Base-by-base conservation (phyloP, 2,329 filamentous ascomycete species). In the Neofusicoccum ribis region DNA sequence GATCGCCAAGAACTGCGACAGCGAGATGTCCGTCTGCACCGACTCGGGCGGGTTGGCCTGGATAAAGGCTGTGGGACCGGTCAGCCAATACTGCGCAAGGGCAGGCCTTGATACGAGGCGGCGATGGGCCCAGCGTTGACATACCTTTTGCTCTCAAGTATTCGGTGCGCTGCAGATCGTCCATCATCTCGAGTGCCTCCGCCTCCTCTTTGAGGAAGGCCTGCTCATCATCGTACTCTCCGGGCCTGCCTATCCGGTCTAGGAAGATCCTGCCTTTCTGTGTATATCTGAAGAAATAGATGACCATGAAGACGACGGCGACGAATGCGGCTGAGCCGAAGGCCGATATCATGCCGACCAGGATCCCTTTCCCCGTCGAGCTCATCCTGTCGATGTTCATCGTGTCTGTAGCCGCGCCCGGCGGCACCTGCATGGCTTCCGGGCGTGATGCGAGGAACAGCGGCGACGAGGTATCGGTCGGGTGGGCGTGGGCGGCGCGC, bases 201-300 rank as follows among this genome's bases (percentile, higher is more conserved):
- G 92, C 93, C 86, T 99, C 95, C 78, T 98, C 95, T 74, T 91
- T 89, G 69, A 89, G 85, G 81, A 97, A 97, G 11, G 92, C 91
- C 80, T 98, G 94, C 78, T 98, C 95, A 80, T 99, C 95, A 76
- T 99, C 95, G 78, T 93, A 99, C 80, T 98, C 95, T 72, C 95
- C 95, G 0, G 95, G 95, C 67, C 94, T 86, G 51, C 93, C 93
- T 77, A 99, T 90, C 69, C 94, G 89, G 81, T 99, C 95, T 70
- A 99, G 86, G 68, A 98, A 87, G 74, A 99, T 97, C 71, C 94
- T 88, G 49, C 94, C 94, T 59, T 90, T 90, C 63, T 85, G 87
- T 43, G 94, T 97, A 77, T 96, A 96, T 80, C 91, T 88, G 79
- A 98, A 95, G 81, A 97, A 95, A 79, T 97, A 97, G 76, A 98